These are phyloP conservation scores for Phytophthora niederhauseri DNA, from an alignment of 352 stramenopile genomes.

Conservation along the genomic window DNA sequence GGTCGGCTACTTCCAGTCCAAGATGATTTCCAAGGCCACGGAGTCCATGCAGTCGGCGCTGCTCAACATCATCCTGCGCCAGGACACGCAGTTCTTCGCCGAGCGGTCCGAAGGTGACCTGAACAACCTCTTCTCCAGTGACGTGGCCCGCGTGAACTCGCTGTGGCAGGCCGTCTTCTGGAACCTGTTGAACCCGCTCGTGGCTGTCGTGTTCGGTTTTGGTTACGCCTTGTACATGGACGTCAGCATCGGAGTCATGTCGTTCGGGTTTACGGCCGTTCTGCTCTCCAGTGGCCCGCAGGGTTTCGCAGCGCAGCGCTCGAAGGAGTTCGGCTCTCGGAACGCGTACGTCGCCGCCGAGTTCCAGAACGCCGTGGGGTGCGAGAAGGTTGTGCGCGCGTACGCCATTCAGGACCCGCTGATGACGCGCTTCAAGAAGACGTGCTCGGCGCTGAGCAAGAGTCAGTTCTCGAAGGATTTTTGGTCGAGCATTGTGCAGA, in stretches of 20 bases:
- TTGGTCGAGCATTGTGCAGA: conserved; percentile 90
- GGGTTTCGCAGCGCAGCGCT: conserved; percentile 81
- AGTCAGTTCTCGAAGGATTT: conserved; percentile 91
- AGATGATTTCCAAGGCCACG: conserved; percentile 91
- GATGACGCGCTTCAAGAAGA: conserved; percentile 73
- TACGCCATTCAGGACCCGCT: conserved; percentile 87
- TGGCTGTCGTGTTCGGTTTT: conserved; percentile 85
- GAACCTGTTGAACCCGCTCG: conserved; percentile 85
- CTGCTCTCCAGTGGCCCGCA: conserved; percentile 84
- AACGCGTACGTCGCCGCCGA: conserved; percentile 89
- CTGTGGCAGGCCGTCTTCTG: conserved; percentile 91
- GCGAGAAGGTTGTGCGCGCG: conserved; percentile 88
- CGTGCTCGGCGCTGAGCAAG: conserved; percentile 64
- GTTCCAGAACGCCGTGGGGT: conserved; percentile 87
- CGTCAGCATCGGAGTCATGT: conserved; percentile 82
- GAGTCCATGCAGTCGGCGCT: conserved; percentile 76
- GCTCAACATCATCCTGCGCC: conserved; percentile 81
- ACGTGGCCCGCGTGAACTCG: conserved; percentile 84
- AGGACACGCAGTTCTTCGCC: conserved; percentile 83
- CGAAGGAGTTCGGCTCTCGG: conserved; percentile 87
- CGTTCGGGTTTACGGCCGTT: conserved; percentile 82
- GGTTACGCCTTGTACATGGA: conserved; percentile 87
- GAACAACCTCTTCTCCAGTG: conserved; percentile 90
- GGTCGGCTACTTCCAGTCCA: conserved; percentile 90
- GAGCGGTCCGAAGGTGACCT: conserved; percentile 87